Evolutionary conservation across 2,329 filamentous ascomycete species (phyloP).

Genomic region (Bimuria novae-zelandiae): DNA sequence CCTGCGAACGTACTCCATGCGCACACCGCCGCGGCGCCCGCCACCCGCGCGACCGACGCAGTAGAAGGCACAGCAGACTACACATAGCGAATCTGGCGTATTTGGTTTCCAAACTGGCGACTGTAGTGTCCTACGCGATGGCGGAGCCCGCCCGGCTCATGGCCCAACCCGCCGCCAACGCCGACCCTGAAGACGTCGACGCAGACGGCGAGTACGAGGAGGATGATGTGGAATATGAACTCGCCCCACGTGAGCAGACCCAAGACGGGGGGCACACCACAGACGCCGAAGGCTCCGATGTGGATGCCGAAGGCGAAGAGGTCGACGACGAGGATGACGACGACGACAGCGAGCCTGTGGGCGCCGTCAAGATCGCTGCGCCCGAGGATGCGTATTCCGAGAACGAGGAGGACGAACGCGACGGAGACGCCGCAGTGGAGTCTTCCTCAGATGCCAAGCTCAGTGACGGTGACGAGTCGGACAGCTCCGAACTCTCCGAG

Average conservation of each 20-base stretch:
- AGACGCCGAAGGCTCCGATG: constrained; percentile 49
- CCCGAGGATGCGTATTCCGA: constrained; percentile 39
- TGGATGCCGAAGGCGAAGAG: constrained; percentile 50
- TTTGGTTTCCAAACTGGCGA: constrained; percentile 46
- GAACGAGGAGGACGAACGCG: constrained; percentile 47
- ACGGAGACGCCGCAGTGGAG: constrained; percentile 47
- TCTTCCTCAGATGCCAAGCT: constrained; percentile 44
- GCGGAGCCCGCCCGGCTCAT: constrained; percentile 47
- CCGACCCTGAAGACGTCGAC: constrained; percentile 42
- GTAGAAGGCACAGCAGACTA: constrained; percentile 17
- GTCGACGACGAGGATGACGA: constrained; percentile 58
- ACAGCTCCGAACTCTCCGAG: constrained; percentile 55
- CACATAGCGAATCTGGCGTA: constrained; percentile 41
- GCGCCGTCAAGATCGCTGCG: constrained; percentile 48
- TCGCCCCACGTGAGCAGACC: constrained; percentile 20
- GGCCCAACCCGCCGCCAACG: constrained; percentile 39
- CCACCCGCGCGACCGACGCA: constrained; percentile 31
- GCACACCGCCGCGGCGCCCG: constrained; percentile 24
- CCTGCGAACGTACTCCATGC: constrained; percentile 30
- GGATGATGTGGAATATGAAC: constrained; percentile 41
- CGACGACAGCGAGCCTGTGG: constrained; percentile 54
- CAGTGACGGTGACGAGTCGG: constrained; percentile 47
- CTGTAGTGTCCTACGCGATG: constrained; percentile 49
- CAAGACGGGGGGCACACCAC: constrained; percentile 39
- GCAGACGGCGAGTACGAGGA: constrained; percentile 47